Conservation (phyloP, 2,329 filamentous ascomycete species). For the Alternaria consortialis region DNA sequence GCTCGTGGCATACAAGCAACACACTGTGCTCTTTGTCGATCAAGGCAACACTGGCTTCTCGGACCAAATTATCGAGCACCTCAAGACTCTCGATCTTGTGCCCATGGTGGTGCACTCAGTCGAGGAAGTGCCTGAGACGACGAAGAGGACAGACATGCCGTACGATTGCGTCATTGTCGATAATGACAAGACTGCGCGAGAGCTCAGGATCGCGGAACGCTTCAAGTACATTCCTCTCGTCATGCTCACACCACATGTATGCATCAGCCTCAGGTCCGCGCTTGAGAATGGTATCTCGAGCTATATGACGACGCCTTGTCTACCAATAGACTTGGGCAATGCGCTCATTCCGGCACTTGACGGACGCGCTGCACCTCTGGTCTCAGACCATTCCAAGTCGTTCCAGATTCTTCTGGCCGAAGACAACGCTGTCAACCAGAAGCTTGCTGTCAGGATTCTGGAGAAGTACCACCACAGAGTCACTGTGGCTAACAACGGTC, state of each 20-base stretch:
- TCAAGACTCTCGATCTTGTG: conserved; percentile 79
- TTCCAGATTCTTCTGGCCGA: conserved; percentile 96
- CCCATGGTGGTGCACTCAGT: conserved; percentile 86
- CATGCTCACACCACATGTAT: conserved; percentile 85
- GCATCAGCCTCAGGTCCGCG: conserved; percentile 91
- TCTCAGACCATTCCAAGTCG: conserved; percentile 92
- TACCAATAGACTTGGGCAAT: conserved; percentile 92
- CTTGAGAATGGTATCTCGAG: conserved; percentile 97
- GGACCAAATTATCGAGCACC: conserved; percentile 78
- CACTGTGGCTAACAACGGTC: conserved; percentile 92
- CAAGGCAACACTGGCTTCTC: conserved; percentile 83
- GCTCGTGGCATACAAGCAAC: conserved; percentile 87
- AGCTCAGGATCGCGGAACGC: conserved; percentile 85
- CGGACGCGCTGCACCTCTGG: conserved; percentile 87
- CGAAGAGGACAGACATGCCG: conserved; percentile 61
- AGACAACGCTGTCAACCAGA: conserved; percentile 97
- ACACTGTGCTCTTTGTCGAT: conserved; percentile 94
- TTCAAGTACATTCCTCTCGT: conserved; percentile 99
- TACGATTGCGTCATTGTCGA: conserved; percentile 98
- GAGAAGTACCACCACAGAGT: conserved; percentile 96
- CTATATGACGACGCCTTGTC: conserved; percentile 97
- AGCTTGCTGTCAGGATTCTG: conserved; percentile 93
- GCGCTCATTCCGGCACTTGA: conserved; percentile 96
- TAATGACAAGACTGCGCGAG: conserved; percentile 87
- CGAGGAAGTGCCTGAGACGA: conserved; percentile 68